phyloP scores from a whole-genome alignment of 768 basidiomycete genomes.

The Calocera viscosa region DNA sequence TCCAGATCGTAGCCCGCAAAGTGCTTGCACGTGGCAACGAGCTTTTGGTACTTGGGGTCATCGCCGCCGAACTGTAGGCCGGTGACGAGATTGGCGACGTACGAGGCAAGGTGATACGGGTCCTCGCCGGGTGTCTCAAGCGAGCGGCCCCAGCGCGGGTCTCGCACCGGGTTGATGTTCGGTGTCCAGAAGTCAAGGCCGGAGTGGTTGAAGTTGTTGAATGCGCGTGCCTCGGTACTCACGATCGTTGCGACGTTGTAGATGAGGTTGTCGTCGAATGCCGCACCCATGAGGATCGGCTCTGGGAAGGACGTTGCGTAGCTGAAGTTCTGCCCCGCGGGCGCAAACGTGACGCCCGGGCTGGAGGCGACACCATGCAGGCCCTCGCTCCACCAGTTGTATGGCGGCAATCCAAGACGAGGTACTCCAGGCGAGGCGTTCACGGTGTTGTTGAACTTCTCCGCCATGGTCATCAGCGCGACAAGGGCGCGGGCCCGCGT shows the following conservation, averaged over 20 bases:
- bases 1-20: constrained; percentile 49
- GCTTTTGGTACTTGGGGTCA: constrained; percentile 40
- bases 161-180: constrained; percentile 42
- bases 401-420: constrained; percentile 43
- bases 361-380: constrained; percentile 45
- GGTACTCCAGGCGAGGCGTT: constrained; percentile 41
- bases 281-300: constrained; percentile 42
- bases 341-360: constrained; percentile 41
- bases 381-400: constrained; percentile 52
- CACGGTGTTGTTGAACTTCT: constrained; percentile 41
- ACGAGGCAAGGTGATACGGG: constrained; percentile 40
- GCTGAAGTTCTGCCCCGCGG: constrained; percentile 38
- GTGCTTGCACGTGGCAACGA: constrained; percentile 49
- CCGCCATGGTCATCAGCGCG: constrained; percentile 37
- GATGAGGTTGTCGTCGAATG: constrained; percentile 44
- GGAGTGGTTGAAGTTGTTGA: constrained; percentile 38
- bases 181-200: constrained; percentile 48
- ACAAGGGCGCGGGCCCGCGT: constrained; percentile 42
- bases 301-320: constrained; percentile 49
- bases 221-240: constrained; percentile 46
- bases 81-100: constrained; percentile 41
- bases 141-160: constrained; percentile 51
- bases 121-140: constrained; percentile 55
- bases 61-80: constrained; percentile 45
- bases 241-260: constrained; percentile 39